Evolutionary conservation across 23 red algal genomes (phyloP).

Genomic region (Agarophyton chilense): DNA sequence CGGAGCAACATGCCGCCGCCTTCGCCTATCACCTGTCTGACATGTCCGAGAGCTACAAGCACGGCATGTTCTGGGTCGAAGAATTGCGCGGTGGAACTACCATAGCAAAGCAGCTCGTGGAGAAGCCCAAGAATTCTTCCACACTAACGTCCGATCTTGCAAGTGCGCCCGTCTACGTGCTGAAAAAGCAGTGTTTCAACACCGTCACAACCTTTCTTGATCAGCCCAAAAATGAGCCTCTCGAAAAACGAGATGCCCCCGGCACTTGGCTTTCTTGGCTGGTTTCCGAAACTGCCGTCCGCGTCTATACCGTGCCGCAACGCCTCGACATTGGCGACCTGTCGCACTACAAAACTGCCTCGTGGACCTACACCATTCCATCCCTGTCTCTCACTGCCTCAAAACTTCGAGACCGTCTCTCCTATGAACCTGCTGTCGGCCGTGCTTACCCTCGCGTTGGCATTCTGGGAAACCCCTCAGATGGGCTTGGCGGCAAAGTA

Average conservation of each 20-base stretch:
- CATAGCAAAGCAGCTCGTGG: conserved; percentile 36
- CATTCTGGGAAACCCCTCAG: conserved; percentile 79
- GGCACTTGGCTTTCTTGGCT: conserved; percentile 58
- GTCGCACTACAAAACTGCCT: conserved; percentile 60
- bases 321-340: conserved; percentile 76
- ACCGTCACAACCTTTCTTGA: conserved; percentile 15
- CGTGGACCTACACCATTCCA: conserved; percentile 22
- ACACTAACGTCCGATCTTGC: conserved; percentile 57
- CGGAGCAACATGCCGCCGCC: conserved; percentile 12
- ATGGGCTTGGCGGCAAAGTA: conserved; percentile 76
- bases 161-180: conserved; percentile 70
- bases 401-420: neutral
- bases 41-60: conserved; percentile 37
- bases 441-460: conserved; percentile 74
- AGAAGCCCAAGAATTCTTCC: conserved; percentile 41
- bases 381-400: neutral
- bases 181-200: neutral
- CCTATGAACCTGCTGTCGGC: conserved; percentile 62
- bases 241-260: conserved; percentile 56
- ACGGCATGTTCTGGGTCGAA: conserved; percentile 49
- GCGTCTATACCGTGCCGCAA: conserved; percentile 15
- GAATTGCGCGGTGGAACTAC: neutral
- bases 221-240: neutral
- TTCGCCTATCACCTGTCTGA: conserved; percentile 66
- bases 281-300: neutral